These are phyloP conservation scores for Orbilia oligospora DNA, from an alignment of 2,329 filamentous ascomycete species.

Conservation along the genomic window DNA sequence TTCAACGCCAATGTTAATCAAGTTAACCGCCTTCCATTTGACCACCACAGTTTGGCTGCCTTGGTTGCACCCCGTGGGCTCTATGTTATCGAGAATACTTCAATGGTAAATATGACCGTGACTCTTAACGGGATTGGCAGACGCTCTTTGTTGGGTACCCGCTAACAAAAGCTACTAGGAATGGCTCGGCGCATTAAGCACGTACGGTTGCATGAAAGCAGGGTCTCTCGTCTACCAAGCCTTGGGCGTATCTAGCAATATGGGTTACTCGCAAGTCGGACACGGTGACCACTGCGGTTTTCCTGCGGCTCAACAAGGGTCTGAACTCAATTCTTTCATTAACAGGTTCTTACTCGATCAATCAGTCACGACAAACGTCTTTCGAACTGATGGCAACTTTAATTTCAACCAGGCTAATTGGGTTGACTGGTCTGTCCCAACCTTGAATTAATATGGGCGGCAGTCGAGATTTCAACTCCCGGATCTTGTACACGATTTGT, in stretches of 20 bases:
- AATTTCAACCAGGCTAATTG: constrained; percentile 67
- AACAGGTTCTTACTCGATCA: constrained; percentile 71
- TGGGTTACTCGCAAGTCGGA: constrained; percentile 74
- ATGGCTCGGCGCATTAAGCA: constrained; percentile 74
- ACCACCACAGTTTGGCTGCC: constrained; percentile 74
- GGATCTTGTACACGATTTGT: constrained; percentile 13
- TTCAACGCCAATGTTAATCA: constrained; percentile 72
- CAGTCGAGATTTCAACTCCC: not conserved
- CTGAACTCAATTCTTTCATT: constrained; percentile 72
- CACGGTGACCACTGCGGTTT: constrained; percentile 73
- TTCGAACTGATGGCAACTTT: constrained; percentile 64
- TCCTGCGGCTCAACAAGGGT: constrained; percentile 70
- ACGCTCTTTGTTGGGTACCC: not conserved
- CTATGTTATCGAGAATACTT: constrained; percentile 73
- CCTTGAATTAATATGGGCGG: constrained; percentile 64
- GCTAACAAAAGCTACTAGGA: constrained; percentile 65
- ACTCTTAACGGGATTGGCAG: not conserved
- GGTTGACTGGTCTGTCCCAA: constrained; percentile 68
- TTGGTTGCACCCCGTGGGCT: constrained; percentile 73
- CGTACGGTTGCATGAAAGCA: constrained; percentile 74
- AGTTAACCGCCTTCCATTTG: constrained; percentile 70
- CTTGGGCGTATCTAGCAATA: constrained; percentile 71
- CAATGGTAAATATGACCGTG: constrained; percentile 62
- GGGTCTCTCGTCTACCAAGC: constrained; percentile 72
- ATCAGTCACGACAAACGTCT: constrained; percentile 64